Base-by-base conservation (phyloP, 2,329 filamentous ascomycete genomes). In the Scopulariopsis brevicaulis region DNA sequence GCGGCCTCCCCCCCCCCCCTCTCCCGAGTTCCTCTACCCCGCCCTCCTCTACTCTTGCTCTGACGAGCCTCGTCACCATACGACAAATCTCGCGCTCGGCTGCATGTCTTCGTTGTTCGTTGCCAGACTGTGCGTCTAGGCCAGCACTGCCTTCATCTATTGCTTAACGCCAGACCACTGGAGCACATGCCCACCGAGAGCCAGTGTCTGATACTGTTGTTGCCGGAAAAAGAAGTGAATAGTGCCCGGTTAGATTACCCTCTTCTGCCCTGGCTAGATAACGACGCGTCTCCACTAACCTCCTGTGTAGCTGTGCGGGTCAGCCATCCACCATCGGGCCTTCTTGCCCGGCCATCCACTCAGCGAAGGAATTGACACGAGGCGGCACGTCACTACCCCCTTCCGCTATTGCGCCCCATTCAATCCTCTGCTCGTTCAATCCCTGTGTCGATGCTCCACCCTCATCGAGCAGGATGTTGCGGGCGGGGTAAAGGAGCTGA, bases 151-250 rank as follows among this genome's bases (percentile, higher is more conserved):
- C 54, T 63, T 48, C 18, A 68, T 61, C 68, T 68, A 70, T n/a
- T 61, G 65, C 59, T 63, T 62, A 52, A 70, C 62, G 35, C 63
- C 66, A 3, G 67, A 64, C 69, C 68, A 71, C 60, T 69, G 68
- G 54, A 70, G 61, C 7, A 70, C 59, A 57, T 71, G 68, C 8
- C 68, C 68, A 43, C 68, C 67, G 18, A 70, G 63, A 12, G 68
- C 69, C 11, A 70, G 61, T 18, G 68, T 70, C 56, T 67, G 64
- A 53, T 54, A 53, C 28, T 63, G 62, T 37, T 37, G 34, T 52
- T 63, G 55, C 48, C 68, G 65, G 55, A 71, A 71, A 1, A 71
- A 67, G 56, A 67, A 67, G 60, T 71, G 68, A 53, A 71, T 66
- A 7, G 66, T 71, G 56, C 69, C 69, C 22, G 67, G 65, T 35